phyloP scores from a whole-genome alignment of 345 rosid species.

The Salix suchowensis region DNA sequence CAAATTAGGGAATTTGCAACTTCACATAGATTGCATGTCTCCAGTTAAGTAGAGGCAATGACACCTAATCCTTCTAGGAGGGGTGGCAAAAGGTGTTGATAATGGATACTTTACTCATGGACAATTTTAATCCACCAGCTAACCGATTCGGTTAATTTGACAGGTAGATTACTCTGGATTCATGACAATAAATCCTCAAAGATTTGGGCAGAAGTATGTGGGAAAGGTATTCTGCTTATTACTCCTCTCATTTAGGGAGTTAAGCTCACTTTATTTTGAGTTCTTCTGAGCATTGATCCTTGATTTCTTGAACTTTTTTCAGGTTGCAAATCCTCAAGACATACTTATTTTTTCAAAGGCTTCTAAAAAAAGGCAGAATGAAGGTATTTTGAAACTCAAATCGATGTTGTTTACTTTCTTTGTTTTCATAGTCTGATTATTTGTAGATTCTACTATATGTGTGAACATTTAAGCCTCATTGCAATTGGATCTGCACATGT shows the following conservation, averaged over 20 bases:
- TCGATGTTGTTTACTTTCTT: neutral
- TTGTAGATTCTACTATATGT: neutral
- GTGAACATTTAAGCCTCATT: neutral
- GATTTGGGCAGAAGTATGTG: constrained; percentile 97
- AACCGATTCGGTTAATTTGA: constrained; percentile 15
- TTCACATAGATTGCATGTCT: no score
- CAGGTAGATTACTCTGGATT: constrained; percentile 98
- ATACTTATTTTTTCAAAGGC: constrained; percentile 92
- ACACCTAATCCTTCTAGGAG: no score
- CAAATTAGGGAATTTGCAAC: no score
- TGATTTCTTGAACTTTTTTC: constrained; percentile 10
- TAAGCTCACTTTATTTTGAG: constrained; percentile 5
- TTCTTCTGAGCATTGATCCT: neutral
- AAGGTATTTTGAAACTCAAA: constrained; percentile 37
- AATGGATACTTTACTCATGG: neutral
- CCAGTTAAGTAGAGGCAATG: no score
- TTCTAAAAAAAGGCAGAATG: constrained; percentile 54
- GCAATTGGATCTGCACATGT: neutral
- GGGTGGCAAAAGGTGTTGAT: no score
- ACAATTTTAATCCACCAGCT: neutral
- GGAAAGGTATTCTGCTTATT: constrained; percentile 65
- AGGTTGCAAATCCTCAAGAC: constrained; percentile 99
- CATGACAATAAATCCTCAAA: constrained; percentile 98
- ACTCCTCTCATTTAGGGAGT: neutral
- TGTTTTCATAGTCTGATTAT: constrained; percentile 2